Base-by-base conservation (phyloP, 2,329 filamentous ascomycete species). In the Cladophialophora bantiana region DNA sequence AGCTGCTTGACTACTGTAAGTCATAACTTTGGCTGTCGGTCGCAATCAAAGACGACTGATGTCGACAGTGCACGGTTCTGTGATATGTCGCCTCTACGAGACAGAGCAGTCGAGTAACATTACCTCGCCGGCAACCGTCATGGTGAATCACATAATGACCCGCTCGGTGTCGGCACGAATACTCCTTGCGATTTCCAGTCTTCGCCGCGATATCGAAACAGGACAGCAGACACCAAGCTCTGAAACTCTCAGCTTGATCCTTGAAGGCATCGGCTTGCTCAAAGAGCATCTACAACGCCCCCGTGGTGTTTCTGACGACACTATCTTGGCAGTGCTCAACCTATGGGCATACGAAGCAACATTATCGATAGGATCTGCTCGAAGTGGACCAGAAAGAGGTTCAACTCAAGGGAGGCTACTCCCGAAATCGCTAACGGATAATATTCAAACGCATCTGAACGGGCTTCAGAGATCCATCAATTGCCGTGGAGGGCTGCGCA, bases 271-370 rank as follows among this genome's bases (percentile, higher is more conserved):
- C n/a, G 13, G 45, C 26, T 34, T 50, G 35, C 64, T 66, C 26
- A 60, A 66, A 50, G 53, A 66, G 34, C 59, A 62, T 18, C 53
- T 66, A n/a, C 40, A 59, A 35, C 52, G 26, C 7, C 53, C 59
- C 15, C 45, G 53, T 42, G 59, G 35, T 15, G 35, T 66, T 7
- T 53, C 42, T 35, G 64, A 62, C 15, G 59, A 66, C 40, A 58
- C 35, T 12, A 62, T 66, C 18, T 35, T 66, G 15, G 48, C 64
- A 10, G 59, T 66, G 54, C 45, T 56, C 54, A 45, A 34, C 18
- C 42, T 66, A 20, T 66, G 64, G 64, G 45, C 32, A 18, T 66
- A 66, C 32, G 64, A 66, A 45, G 64, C 55, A n/a, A 56, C 55
- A 35, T 53, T 66, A 31, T 35, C 34, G 20, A 62, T 62, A 35